Percentiles rank a stretch among this genome's conserved stretches.
Evolutionary conservation across 805 yeast genomes (phyloP).

Genomic region (Yamadazyma nakazawae): DNA sequence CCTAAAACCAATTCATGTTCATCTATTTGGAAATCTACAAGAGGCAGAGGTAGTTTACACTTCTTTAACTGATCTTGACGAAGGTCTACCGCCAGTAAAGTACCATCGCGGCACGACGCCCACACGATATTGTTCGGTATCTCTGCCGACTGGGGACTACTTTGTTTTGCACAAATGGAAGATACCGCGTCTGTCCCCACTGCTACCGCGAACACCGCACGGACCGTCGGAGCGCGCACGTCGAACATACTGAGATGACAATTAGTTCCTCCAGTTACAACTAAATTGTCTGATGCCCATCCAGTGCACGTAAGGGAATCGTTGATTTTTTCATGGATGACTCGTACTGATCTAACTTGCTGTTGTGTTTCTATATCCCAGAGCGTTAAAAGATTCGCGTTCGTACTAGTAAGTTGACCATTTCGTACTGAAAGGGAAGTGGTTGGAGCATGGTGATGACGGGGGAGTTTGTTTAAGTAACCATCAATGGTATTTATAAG

Average conservation of each 20-base stretch:
- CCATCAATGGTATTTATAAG: conserved; percentile 5
- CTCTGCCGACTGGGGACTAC: neutral
- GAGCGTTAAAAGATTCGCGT: conserved; percentile 15
- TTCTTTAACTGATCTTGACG: conserved; percentile 15
- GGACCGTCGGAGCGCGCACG: conserved; percentile 10
- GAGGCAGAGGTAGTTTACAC: conserved; percentile 8
- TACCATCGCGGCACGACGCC: conserved; percentile 23
- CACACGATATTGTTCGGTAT: conserved; percentile 4
- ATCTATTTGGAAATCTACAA: conserved; percentile 10
- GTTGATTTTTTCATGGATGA: conserved; percentile 3
- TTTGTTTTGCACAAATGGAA: conserved; percentile 21
- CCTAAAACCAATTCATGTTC: conserved; percentile 1
- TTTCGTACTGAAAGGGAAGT: neutral
- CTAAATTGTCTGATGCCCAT: conserved; percentile 18
- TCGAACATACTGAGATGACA: conserved; percentile 24
- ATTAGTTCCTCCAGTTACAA: conserved; percentile 25
- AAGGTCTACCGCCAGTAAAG: conserved; percentile 22
- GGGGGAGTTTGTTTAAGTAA: conserved; percentile 1
- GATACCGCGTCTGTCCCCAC: conserved; percentile 9
- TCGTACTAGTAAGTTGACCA: neutral
- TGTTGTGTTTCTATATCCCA: conserved; percentile 20
- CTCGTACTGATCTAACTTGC: neutral
- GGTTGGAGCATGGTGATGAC: conserved; percentile 7
- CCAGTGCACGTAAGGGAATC: conserved; percentile 21
- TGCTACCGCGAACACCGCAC: neutral